Evolutionary conservation across 306 rosid species (phyloP).

Genomic region (Spatholobus suberectus): DNA sequence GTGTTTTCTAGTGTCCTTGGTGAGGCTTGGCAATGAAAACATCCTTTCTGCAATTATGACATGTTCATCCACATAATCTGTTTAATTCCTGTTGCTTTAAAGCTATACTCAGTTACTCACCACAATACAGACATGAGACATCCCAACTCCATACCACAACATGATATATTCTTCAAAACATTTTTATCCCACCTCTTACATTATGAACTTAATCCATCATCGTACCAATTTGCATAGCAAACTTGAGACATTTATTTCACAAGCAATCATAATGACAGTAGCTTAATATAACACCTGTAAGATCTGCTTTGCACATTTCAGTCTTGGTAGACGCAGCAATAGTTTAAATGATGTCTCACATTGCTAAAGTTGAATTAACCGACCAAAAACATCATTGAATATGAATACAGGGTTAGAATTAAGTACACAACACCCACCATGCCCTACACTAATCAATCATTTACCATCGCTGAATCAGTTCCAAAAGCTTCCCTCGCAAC

Average conservation of each 20-base stretch:
- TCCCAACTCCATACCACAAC: slow-evolving; percentile 6
- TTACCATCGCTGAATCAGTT: neutral
- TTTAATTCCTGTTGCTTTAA: neutral
- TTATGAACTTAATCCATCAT: neutral
- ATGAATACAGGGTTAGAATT: neutral
- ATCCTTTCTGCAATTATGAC: neutral
- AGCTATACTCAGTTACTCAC: neutral
- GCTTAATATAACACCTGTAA: neutral
- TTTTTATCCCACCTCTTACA: neutral
- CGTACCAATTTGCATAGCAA: slow-evolving; percentile 4
- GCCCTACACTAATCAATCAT: neutral
- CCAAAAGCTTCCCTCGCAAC: neutral
- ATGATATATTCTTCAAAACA: neutral
- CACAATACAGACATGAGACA: neutral
- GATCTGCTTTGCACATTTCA: slow-evolving; percentile 13
- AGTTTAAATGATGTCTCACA: neutral
- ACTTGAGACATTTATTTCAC: neutral
- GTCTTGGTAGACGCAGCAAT: neutral
- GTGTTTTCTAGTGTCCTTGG: neutral
- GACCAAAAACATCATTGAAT: neutral
- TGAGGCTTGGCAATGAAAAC: neutral
- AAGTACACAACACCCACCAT: neutral
- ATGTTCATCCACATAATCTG: neutral
- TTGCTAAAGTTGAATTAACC: neutral
- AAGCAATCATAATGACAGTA: neutral